Evolutionary conservation across 371 early-diverging fungal species (phyloP).

Genomic region (Syncephalis fuscata): DNA sequence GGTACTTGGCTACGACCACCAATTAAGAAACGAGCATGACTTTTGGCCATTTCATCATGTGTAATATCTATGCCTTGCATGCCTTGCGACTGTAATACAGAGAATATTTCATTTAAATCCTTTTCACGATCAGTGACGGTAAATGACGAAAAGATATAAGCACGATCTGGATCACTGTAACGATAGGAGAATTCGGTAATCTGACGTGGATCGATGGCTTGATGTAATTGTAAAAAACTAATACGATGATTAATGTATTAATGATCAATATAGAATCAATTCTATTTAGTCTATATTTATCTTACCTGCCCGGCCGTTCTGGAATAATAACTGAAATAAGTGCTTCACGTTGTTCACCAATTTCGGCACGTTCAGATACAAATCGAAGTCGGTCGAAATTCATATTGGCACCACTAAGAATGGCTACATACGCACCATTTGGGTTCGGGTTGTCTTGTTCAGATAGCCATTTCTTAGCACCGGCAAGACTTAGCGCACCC

Average conservation of each 20-base stretch:
- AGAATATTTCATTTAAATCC: slow-evolving; percentile 54
- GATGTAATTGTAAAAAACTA: slow-evolving; percentile 64
- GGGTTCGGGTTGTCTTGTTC: slow-evolving; percentile 19
- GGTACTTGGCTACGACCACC: slow-evolving; percentile 62
- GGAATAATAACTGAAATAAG: slow-evolving; percentile 83
- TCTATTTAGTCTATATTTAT: not conserved
- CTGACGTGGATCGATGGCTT: slow-evolving; percentile 57
- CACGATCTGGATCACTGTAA: slow-evolving; percentile 51
- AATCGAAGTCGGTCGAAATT: slow-evolving; percentile 92
- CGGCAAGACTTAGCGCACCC: slow-evolving; percentile 81
- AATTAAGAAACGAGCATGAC: slow-evolving; percentile 81
- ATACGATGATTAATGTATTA: not conserved
- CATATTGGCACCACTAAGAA: slow-evolving; percentile 83
- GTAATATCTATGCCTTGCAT: slow-evolving; percentile 65
- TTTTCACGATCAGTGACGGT: slow-evolving; percentile 33
- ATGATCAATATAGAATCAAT: not conserved
- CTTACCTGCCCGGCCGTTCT: slow-evolving; percentile 64
- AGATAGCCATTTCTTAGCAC: slow-evolving; percentile 56
- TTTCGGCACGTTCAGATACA: slow-evolving; percentile 83
- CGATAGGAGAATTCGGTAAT: slow-evolving; percentile 92
- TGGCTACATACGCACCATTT: slow-evolving; percentile 55
- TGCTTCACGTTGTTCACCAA: slow-evolving; percentile 82
- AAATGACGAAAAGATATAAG: slow-evolving; percentile 82
- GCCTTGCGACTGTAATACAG: slow-evolving; percentile 27
- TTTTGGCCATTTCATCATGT: slow-evolving; percentile 87